Conservation (phyloP, 352 stramenopile species). For the Elongisporangium anandrum region DNA sequence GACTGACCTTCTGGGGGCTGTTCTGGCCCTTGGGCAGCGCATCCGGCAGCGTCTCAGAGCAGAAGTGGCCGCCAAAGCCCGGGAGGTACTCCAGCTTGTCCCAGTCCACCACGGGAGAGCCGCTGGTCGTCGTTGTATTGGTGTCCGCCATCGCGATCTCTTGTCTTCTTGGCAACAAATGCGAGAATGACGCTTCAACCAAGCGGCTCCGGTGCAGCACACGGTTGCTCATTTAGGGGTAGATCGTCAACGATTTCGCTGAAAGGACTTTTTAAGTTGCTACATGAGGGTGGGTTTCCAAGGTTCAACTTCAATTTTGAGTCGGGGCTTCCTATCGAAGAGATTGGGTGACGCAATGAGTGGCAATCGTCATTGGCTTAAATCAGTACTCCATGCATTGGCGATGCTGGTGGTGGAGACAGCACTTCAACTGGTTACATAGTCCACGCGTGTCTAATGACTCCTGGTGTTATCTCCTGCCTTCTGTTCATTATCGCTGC, state of each 20-base stretch:
- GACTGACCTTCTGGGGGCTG: slow-evolving; percentile 84
- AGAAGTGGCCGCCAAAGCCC: slow-evolving; percentile 94
- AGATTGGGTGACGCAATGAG: background rate
- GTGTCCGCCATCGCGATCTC: background rate
- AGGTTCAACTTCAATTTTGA: slow-evolving; percentile 1
- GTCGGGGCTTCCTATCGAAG: background rate
- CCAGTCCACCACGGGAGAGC: slow-evolving; percentile 20
- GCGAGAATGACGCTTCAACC: background rate
- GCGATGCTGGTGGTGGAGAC: background rate
- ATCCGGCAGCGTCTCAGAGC: slow-evolving; percentile 87
- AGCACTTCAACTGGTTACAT: too few species aligned
- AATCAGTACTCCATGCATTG: background rate
- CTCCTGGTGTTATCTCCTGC: too few species aligned
- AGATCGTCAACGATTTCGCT: background rate
- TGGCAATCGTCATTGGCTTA: background rate
- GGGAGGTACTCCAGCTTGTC: slow-evolving; percentile 79
- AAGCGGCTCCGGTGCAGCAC: background rate
- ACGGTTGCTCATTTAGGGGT: background rate
- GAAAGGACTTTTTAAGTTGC: background rate
- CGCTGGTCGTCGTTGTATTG: slow-evolving; percentile 1
- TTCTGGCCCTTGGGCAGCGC: slow-evolving; percentile 92
- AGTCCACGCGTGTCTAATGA: too few species aligned
- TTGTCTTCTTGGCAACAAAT: background rate
- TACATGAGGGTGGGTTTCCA: background rate
- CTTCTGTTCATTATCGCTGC: too few species aligned